Percentiles rank a stretch among this genome's conserved stretches.
These are phyloP conservation scores for Epipyxis sp. DNA, from an alignment of 108 stramenopile species.

Conservation along the genomic window DNA sequence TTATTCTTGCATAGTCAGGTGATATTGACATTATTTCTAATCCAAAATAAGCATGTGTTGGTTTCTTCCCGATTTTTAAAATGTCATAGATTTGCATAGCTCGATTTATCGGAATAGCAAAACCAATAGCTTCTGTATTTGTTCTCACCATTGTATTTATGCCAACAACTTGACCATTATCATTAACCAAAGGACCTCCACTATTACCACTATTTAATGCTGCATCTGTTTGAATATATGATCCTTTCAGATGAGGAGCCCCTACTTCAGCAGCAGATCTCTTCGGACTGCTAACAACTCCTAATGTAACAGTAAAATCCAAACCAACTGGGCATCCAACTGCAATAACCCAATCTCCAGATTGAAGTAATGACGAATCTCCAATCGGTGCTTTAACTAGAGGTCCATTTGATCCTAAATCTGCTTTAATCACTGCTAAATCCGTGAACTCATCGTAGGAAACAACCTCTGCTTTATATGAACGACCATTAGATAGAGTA, in stretches of 20 bases:
- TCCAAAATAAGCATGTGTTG: constrained; percentile 77
- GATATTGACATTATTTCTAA: constrained; percentile 61
- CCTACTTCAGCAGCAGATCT: constrained; percentile 76
- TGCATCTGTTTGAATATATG: constrained; percentile 83
- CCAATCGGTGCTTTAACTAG: constrained; percentile 71
- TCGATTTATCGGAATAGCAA: constrained; percentile 80
- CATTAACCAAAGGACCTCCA: constrained; percentile 81
- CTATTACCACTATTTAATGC: constrained; percentile 62
- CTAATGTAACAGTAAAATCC: constrained; percentile 82
- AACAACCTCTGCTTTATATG: constrained; percentile 65
- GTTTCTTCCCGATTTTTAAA: constrained; percentile 62
- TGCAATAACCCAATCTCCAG: constrained; percentile 74
- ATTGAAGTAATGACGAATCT: constrained; percentile 71
- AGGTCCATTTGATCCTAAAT: constrained; percentile 76
- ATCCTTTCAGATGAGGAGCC: constrained; percentile 70
- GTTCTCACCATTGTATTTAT: constrained; percentile 82
- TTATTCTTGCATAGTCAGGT: constrained; percentile 64
- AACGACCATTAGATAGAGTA: constrained; percentile 74
- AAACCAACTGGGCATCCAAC: constrained; percentile 76
- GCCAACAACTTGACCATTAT: constrained; percentile 73
- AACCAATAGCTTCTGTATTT: constrained; percentile 71
- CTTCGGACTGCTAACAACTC: constrained; percentile 71
- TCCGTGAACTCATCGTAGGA: constrained; percentile 79
- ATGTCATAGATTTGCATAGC: constrained; percentile 68
- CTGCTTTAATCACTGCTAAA: constrained; percentile 72